Percentiles rank a stretch among this genome's conserved stretches.
Evolutionary conservation across 306 rosid genomes (phyloP).

Genomic region (Prunus dulcis): DNA sequence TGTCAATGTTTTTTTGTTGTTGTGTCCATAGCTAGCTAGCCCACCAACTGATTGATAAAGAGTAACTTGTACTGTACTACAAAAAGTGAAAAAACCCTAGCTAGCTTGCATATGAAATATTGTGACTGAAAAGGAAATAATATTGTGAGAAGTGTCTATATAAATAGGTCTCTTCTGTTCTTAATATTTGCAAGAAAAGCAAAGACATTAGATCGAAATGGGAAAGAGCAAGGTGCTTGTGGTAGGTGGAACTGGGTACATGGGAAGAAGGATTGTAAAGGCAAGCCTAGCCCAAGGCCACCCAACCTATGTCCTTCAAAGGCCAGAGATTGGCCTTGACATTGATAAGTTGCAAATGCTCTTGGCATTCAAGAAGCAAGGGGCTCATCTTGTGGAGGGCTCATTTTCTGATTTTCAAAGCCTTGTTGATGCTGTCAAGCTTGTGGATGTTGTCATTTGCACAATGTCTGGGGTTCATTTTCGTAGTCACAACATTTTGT

Average conservation of each 20-base stretch:
- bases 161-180: too few relatives aligned
- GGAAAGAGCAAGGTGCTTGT: slow-evolving; percentile 27
- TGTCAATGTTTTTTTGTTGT: too few relatives aligned
- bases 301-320: slow-evolving; percentile 25
- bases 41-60: too few relatives aligned
- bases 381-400: background rate
- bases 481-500: background rate
- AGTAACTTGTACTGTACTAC: too few relatives aligned
- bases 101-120: too few relatives aligned
- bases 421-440: slow-evolving; percentile 14
- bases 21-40: too few relatives aligned
- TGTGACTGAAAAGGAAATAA: too few relatives aligned
- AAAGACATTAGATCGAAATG: too few relatives aligned
- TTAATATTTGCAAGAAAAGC: too few relatives aligned
- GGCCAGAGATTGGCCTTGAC: slow-evolving; percentile 8
- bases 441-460: slow-evolving; percentile 22
- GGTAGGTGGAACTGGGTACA: slow-evolving; percentile 23
- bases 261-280: slow-evolving; percentile 18
- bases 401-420: slow-evolving; percentile 15
- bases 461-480: slow-evolving; percentile 1
- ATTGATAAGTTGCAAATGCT: background rate
- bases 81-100: too few relatives aligned
- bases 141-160: too few relatives aligned
- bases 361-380: background rate
- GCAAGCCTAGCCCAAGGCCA: slow-evolving; percentile 15